Evolutionary conservation across 108 stramenopile genomes (phyloP), one percentile per base, ranked within the genome.

Genomic region (Pseudonitzschia delicatissima): DNA sequence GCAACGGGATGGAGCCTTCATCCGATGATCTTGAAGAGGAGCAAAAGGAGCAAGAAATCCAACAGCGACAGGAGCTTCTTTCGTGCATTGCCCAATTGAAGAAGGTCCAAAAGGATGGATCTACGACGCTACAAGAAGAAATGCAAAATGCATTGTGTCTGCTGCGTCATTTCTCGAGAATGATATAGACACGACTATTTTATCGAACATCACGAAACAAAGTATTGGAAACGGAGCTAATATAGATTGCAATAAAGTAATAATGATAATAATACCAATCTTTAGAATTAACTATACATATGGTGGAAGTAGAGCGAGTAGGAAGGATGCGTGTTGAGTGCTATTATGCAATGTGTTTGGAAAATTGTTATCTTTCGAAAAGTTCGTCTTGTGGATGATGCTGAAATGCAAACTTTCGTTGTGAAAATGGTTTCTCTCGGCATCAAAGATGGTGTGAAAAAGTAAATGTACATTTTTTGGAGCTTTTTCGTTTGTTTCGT

Each of bases 71-170:
- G 37, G 77, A 85, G 48, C 77, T 89, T 33, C 28, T 76, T 15
- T 33, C 77, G 29, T 67, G 65, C 44, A 78, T 93, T 50, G 34
- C 59, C 6, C 62, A 82, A 37, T 74, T 93, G 13, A 57, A 74
- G 49, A 26, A 58, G 33, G 78, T 65, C 0, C 91, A 93, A 49
- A 32, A 59, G 42, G 65, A 32, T 26, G 77, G 86, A 51, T 74
- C 86, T 21, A 78, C 80, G 53, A 73, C 66, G 35, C 62, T 93
- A 53, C 73, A 78, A 45, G 74, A 64, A 23, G 86, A 93, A 72
- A 87, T 93, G 88, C 86, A 90, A 69, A 76, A 88, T 33, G 77
- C 82, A 0, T 75, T 87, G 58, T 93, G 91, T 62, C 55, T 93
- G 39, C 68, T 93, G 25, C 79, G 87, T 9, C 91, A 93, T 63